These are phyloP conservation scores for Suillus luteus DNA, from an alignment of 768 basidiomycete species.

Conservation along the genomic window DNA sequence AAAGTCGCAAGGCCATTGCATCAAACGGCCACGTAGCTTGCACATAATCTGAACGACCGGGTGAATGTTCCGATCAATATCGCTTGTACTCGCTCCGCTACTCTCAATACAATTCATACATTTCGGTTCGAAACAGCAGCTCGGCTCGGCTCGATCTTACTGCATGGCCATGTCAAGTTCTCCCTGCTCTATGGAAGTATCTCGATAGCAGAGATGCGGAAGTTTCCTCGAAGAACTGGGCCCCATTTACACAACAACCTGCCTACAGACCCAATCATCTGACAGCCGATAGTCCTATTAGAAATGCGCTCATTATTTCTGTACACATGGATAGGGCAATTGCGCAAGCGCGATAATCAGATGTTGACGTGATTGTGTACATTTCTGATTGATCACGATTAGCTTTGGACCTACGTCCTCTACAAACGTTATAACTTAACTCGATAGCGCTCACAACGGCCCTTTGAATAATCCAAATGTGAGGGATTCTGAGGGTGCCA, in stretches of 20 bases:
- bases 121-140: background rate
- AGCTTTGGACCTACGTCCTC: background rate
- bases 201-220: background rate
- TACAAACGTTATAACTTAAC: background rate
- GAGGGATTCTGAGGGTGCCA: background rate
- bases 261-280: background rate
- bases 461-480: conserved; percentile 19
- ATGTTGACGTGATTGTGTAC: background rate
- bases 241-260: background rate
- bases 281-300: background rate
- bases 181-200: background rate
- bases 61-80: background rate
- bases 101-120: conserved; percentile 1
- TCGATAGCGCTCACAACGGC: background rate
- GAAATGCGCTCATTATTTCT: background rate
- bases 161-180: background rate
- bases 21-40: conserved; percentile 1
- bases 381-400: background rate
- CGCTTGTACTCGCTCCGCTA: background rate
- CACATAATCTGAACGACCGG: background rate
- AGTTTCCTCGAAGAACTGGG: background rate
- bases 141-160: background rate
- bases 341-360: background rate
- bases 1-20: conserved; percentile 3
- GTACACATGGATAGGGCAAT: background rate